Evolutionary conservation across 306 rosid genomes (phyloP).

Genomic region (Abrus precatorius): DNA sequence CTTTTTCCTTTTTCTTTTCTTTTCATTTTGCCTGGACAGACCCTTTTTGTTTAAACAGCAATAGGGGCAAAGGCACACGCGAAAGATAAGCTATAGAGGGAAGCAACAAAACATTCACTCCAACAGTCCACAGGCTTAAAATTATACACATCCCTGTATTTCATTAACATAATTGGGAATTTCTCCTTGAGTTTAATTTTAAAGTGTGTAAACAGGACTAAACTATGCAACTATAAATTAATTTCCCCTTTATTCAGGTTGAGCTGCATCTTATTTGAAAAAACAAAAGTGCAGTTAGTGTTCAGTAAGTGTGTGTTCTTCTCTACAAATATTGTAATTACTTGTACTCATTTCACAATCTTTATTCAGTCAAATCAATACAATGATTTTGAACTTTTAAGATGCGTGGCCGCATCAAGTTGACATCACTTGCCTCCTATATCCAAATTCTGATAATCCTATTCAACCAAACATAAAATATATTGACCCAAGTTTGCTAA

Average conservation of each 20-base stretch:
- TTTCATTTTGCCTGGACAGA: neutral
- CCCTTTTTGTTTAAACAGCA: neutral
- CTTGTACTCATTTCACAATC: too few species aligned
- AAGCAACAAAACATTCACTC: neutral
- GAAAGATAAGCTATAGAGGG: neutral
- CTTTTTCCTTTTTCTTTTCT: neutral
- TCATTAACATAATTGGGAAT: neutral
- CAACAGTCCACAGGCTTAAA: neutral
- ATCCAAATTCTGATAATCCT: neutral
- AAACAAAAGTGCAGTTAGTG: too few species aligned
- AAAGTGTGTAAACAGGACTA: neutral
- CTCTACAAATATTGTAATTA: too few species aligned
- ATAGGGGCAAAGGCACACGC: neutral
- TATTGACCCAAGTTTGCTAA: too few species aligned
- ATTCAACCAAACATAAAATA: neutral
- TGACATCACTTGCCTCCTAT: too few species aligned
- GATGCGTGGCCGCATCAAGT: too few species aligned
- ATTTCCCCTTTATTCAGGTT: too few species aligned
- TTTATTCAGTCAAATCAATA: too few species aligned
- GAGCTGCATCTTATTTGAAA: too few species aligned
- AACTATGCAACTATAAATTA: too few species aligned
- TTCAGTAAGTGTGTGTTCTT: too few species aligned
- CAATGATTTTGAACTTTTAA: too few species aligned
- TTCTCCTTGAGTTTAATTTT: neutral
- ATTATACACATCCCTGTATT: neutral